Evolutionary conservation across 805 yeast genomes (phyloP).

Genomic region (Lachancea thermotolerans): DNA sequence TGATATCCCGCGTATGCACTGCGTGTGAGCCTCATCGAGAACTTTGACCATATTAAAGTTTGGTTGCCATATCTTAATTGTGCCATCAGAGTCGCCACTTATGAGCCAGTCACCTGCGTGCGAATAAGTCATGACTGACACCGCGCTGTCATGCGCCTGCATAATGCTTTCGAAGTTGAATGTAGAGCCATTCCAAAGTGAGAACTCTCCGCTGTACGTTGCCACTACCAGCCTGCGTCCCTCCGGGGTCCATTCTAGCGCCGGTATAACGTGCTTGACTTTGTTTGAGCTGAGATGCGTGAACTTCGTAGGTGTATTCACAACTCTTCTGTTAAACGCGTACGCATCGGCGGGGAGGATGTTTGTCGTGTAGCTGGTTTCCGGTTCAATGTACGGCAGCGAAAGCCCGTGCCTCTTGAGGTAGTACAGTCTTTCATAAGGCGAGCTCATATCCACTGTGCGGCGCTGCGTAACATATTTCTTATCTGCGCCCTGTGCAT

Average conservation of each 20-base stretch:
- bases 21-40: conserved; percentile 43
- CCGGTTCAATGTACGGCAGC: conserved; percentile 26
- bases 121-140: conserved; percentile 70
- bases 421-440: conserved; percentile 24
- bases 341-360: conserved; percentile 29
- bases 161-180: conserved; percentile 94
- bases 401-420: conserved; percentile 25
- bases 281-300: conserved; percentile 89
- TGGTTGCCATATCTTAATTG: conserved; percentile 94
- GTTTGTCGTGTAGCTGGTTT: conserved; percentile 25
- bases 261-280: conserved; percentile 82
- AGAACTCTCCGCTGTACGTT: conserved; percentile 89
- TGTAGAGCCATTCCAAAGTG: conserved; percentile 93
- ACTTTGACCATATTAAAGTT: conserved; percentile 94
- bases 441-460: conserved; percentile 29
- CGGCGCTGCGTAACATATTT: conserved; percentile 29
- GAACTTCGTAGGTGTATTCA: conserved; percentile 71
- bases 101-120: conserved; percentile 92
- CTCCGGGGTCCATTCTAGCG: conserved; percentile 95
- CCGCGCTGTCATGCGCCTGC: conserved; percentile 96
- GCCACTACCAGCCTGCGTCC: conserved; percentile 88
- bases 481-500: conserved; percentile 10
- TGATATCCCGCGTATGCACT: conserved; percentile 77
- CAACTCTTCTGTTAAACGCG: conserved; percentile 24
- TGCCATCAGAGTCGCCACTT: conserved; percentile 90